phyloP scores from a whole-genome alignment of 768 basidiomycete genomes.

The Clathrus columnatus region DNA sequence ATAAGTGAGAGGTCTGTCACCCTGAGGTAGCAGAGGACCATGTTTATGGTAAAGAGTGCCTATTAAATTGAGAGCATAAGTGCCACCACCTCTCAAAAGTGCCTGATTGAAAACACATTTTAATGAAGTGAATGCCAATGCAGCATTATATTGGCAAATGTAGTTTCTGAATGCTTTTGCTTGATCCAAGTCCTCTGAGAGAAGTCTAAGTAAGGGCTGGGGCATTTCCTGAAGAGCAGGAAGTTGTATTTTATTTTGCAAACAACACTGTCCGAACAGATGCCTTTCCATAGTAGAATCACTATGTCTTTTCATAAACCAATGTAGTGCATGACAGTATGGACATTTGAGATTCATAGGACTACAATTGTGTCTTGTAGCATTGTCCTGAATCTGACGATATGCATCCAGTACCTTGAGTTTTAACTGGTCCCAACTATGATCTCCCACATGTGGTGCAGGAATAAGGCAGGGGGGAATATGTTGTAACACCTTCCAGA shows the following conservation, averaged over 20 bases:
- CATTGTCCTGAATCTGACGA: not conserved
- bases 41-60: conserved; percentile 29
- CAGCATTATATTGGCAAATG: conserved; percentile 33
- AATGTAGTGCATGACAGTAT: conserved; percentile 6
- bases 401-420: not conserved
- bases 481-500: no score
- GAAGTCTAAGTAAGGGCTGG: conserved; percentile 8
- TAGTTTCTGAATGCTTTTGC: conserved; percentile 17
- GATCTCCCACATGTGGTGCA: not conserved
- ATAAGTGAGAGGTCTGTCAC: not conserved
- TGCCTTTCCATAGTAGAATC: not conserved
- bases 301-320: not conserved
- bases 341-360: conserved; percentile 1
- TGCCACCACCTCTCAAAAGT: conserved; percentile 23
- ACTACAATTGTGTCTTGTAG: not conserved
- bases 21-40: conserved; percentile 24
- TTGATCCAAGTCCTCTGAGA: conserved; percentile 6
- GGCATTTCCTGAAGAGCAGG: conserved; percentile 18
- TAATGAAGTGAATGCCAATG: conserved; percentile 33
- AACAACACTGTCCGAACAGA: conserved; percentile 24
- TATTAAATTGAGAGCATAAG: conserved; percentile 27
- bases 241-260: conserved; percentile 21
- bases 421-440: not conserved
- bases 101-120: conserved; percentile 23
- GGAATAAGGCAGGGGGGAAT: not conserved